Percentiles rank a stretch among this genome's conserved stretches.
These are phyloP conservation scores for Persicaria maculosa DNA, from an alignment of 148 eudicot genomes.

Conservation along the genomic window DNA sequence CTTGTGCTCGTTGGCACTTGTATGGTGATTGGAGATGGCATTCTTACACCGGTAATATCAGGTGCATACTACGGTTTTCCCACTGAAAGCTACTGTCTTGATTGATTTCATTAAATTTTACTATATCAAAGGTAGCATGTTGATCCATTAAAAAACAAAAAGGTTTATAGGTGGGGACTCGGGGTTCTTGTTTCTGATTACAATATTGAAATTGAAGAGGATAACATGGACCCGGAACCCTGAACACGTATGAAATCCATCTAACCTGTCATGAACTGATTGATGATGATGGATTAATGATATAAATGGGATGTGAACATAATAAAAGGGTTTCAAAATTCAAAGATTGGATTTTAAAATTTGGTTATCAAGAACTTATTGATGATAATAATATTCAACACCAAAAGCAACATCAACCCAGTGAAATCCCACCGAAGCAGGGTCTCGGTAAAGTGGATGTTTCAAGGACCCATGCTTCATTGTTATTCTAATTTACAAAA, in stretches of 20 bases:
- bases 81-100: not conserved
- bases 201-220: not conserved
- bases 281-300: too few species aligned
- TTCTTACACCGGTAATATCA: slow-evolving; percentile 96
- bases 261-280: too few species aligned
- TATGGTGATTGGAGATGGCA: slow-evolving; percentile 97
- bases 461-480: not conserved
- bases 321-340: not conserved
- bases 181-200: not conserved
- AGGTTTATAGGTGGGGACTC: not conserved
- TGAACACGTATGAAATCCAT: too few species aligned
- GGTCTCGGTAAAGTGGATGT: too few species aligned
- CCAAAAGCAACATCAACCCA: too few species aligned
- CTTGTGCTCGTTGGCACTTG: slow-evolving; percentile 91
- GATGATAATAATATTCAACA: not conserved
- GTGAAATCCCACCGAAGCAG: too few species aligned
- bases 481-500: not conserved
- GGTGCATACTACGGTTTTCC: slow-evolving; percentile 34
- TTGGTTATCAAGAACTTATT: not conserved
- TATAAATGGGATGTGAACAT: too few species aligned
- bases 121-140: not conserved
- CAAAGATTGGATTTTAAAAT: not conserved
- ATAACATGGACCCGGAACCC: too few species aligned
- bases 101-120: not conserved
- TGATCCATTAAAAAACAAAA: not conserved